Percentiles rank a stretch among this genome's conserved stretches.
Evolutionary conservation across 2,329 filamentous ascomycete genomes (phyloP).

Genomic region (Diaporthe aspalathi): DNA sequence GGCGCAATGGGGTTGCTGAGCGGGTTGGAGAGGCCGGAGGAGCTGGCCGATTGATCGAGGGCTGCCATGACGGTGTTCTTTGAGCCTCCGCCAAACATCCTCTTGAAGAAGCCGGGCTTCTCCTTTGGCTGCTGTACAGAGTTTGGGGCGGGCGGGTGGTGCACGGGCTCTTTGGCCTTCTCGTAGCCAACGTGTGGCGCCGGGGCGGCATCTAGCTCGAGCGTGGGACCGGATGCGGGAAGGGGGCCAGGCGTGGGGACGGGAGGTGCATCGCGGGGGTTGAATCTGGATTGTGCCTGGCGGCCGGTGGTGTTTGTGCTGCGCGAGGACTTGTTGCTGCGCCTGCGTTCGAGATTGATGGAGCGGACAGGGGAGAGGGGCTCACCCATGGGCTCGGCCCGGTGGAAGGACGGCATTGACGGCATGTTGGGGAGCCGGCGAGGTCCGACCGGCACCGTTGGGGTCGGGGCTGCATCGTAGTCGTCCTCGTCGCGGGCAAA

Average conservation of each 20-base stretch:
- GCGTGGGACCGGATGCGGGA: constrained; percentile 45
- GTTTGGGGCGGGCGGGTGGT: constrained; percentile 54
- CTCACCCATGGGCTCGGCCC: constrained; percentile 50
- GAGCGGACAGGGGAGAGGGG: constrained; percentile 50
- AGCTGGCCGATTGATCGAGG: constrained; percentile 33
- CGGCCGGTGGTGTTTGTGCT: constrained; percentile 55
- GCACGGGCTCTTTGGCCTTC: constrained; percentile 65
- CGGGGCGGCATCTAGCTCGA: constrained; percentile 65
- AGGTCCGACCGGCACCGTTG: constrained; percentile 84
- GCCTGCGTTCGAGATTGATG: constrained; percentile 60
- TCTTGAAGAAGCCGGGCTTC: constrained; percentile 88
- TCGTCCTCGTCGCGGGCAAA: constrained; percentile 68
- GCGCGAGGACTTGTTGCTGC: constrained; percentile 68
- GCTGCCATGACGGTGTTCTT: constrained; percentile 56
- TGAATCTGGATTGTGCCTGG: constrained; percentile 47
- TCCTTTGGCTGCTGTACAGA: constrained; percentile 66
- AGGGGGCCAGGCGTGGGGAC: constrained; percentile 41
- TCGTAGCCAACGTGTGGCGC: constrained; percentile 70
- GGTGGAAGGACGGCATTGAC: constrained; percentile 52
- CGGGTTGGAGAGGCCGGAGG: constrained; percentile 19
- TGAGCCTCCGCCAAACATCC: constrained; percentile 82
- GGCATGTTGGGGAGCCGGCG: constrained; percentile 58
- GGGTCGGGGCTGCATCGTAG: constrained; percentile 86
- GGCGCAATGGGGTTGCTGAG: constrained; percentile 29
- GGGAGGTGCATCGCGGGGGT: constrained; percentile 44